Evolutionary conservation across 148 eudicot species (phyloP), one percentile per base, ranked within the genome.

Genomic region (Persicaria tinctoria): DNA sequence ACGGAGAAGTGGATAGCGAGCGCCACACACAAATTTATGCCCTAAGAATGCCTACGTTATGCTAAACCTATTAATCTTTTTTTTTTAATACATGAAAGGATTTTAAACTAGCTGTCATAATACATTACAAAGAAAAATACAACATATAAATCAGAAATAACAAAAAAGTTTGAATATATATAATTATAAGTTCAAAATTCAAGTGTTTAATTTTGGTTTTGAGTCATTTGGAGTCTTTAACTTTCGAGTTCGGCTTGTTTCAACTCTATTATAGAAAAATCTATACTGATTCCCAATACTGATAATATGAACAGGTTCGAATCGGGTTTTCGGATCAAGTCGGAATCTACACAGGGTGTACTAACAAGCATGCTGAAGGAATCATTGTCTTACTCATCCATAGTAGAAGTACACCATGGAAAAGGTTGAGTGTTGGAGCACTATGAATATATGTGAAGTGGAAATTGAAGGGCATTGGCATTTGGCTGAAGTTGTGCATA

Each of bases 351-450:
- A 64, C 46, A 64, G 38, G 38, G 70, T 32, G 14, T 64, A 66
- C n/a, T 4, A 41, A 3, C 47, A 66, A 47, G 70, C 70, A 41
- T 66, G 70, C 70, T 41, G 18, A 38, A 12, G 3, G 5, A 32
- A 66, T 66, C 17, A 66, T 66, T 66, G 70, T 5, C 11, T 50
- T 50, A 50, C 53, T 12, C 53, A 50, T 32, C 41, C 41, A 23
- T 23, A 23, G 27, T 20, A 20, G 23, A 20, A 20, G 23, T 49
- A 64, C 47, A 41, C n/a, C 10, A 66, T 32, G 44, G 12, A 11
- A 6, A 6, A 66, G 44, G 47, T n/a, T 66, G 18, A 66, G 70
- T 66, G 70, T 38, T 63, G 17, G 70, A 66, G 70, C 70, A 66
- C 70, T 66, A 41, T 4, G 1, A 10, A 64, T 32, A 18, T 38